Percentiles rank a stretch among this genome's conserved stretches.
phyloP scores from a whole-genome alignment of 352 stramenopile genomes.

The Phytophthora niederhauseri region DNA sequence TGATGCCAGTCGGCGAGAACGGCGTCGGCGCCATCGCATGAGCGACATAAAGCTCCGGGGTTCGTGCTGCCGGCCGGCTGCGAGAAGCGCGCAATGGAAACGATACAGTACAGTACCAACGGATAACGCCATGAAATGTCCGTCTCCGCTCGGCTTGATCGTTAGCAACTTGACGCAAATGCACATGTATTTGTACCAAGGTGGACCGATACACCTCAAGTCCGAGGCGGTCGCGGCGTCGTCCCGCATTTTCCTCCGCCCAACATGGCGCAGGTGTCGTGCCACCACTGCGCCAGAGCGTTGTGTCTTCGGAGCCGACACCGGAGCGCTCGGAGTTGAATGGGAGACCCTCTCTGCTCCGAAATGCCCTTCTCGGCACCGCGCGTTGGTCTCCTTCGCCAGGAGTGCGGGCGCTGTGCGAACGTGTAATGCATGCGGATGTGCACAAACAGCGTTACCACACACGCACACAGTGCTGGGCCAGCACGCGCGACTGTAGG shows the following conservation, averaged over 20 bases:
- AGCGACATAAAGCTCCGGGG: constrained; percentile 7
- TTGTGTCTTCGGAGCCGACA: constrained; percentile 1
- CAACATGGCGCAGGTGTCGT: constrained; percentile 9
- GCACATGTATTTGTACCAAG: constrained; percentile 15
- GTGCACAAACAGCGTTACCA: not conserved
- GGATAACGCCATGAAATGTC: not conserved
- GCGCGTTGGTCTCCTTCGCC: constrained; percentile 3
- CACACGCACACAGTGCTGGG: not conserved
- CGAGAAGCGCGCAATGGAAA: constrained; percentile 2
- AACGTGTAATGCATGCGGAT: not conserved
- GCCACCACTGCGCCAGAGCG: not conserved
- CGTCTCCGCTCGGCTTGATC: constrained; percentile 1
- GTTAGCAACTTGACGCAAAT: constrained; percentile 24
- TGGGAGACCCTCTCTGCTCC: constrained; percentile 5
- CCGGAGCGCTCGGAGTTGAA: not conserved
- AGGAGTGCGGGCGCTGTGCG: not conserved
- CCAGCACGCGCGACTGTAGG: not conserved
- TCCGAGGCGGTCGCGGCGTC: constrained; percentile 2
- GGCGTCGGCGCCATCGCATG: constrained; percentile 6
- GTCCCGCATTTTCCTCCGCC: not conserved
- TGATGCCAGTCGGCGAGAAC: constrained; percentile 14
- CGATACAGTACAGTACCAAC: constrained; percentile 5
- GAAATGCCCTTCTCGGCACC: constrained; percentile 7
- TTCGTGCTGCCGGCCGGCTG: constrained; percentile 1
- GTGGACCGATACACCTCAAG: too few species aligned